phyloP scores from a whole-genome alignment of 306 rosid genomes.

The Vigna trinervia region DNA sequence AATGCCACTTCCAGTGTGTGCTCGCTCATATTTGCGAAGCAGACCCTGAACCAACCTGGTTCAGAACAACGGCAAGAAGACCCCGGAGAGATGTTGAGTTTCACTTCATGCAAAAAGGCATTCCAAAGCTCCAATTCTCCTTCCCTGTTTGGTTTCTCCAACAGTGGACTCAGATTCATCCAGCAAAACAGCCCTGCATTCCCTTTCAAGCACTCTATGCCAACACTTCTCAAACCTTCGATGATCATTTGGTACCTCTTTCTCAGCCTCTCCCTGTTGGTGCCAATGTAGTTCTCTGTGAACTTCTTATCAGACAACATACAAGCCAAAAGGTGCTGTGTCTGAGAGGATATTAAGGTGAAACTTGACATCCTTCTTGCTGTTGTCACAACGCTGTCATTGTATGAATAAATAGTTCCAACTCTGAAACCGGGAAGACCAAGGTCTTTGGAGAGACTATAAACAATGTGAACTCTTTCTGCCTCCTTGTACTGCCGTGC shows the following conservation, averaged over 20 bases:
- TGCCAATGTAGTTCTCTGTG: conserved; percentile 61
- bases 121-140: conserved; percentile 78
- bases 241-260: conserved; percentile 75
- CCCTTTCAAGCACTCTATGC: conserved; percentile 86
- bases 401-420: conserved; percentile 88
- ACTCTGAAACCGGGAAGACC: conserved; percentile 93
- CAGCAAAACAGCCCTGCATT: conserved; percentile 93
- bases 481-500: conserved; percentile 46
- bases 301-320: conserved; percentile 72
- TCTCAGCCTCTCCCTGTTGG: conserved; percentile 72
- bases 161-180: conserved; percentile 78
- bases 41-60: conserved; percentile 96
- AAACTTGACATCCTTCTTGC: conserved; percentile 96
- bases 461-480: conserved; percentile 87
- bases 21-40: conserved; percentile 92
- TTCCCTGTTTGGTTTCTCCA: conserved; percentile 61
- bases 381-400: conserved; percentile 81
- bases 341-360: conserved; percentile 84
- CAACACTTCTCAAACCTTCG: conserved; percentile 63
- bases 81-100: conserved; percentile 89
- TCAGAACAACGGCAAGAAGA: conserved; percentile 90
- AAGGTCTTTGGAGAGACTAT: conserved; percentile 91
- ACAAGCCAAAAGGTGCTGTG: conserved; percentile 74
- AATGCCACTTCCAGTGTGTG: conserved; percentile 69
- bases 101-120: conserved; percentile 58